Base-by-base conservation (phyloP, 306 rosid species). In the Quercus bicolor region DNA sequence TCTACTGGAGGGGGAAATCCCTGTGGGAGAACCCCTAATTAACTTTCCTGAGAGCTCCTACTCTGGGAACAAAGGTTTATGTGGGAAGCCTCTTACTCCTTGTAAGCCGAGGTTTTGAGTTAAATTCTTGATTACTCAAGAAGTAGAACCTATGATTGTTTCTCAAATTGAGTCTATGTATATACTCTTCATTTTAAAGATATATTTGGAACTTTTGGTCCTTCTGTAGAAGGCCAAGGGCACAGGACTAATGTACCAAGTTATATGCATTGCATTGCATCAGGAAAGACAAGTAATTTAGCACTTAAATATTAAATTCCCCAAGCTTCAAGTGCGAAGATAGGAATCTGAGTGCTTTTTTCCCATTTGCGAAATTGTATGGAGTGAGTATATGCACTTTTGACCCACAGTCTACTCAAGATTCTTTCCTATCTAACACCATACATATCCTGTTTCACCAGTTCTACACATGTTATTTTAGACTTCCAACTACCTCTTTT, bases 41-140 rank as follows among this genome's bases (percentile, higher is more conserved):
- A 86, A 86, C 77, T 90, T 90, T 81, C 92, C 90, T 5, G 56
- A 68, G 68, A 86, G 92, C 73, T 81, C 88, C 72, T 90, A 85
- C 84, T 75, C 80, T 53, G 89, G 92, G 48, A 90, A 93, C 79
- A 89, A 78, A 66, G 92, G 88, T 52, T 86, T 90, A 53, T 90
- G 97, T 74, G 92, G 94, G 70, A 90, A 85, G 85, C 97, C 97
- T 75, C 88, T 93, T 6, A 14, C n/a, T 60, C 85, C 94, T 6
- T 93, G 96, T 81, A 85, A 85, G 24, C n/a, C 59, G 75, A 87
- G 76, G 75, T 69, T 51, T 12, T 73, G 62, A 56, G 40, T 51
- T 15, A 13, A 34, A 26, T 76, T 24, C 73, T 40, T 43, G 64
- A 15, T 62, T 77, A 28, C 66, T 56, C 29, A 14, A 29, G 21